Base-by-base conservation (phyloP, 495 filamentous ascomycete genomes). In the Hypoxylon cercidicola region DNA sequence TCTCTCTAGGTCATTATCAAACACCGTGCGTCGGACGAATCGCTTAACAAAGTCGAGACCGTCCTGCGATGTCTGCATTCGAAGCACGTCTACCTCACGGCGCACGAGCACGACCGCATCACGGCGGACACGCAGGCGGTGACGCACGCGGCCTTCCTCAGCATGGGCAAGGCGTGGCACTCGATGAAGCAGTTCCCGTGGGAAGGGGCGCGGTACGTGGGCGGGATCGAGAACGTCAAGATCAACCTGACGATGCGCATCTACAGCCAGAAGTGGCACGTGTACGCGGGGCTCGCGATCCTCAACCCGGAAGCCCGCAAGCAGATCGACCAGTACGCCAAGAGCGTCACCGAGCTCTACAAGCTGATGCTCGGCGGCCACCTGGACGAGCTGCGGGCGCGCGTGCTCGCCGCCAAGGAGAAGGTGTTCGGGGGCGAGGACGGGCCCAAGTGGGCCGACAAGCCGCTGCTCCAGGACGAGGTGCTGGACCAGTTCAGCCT, bases 151-250 rank as follows among this genome's bases (percentile, higher is more conserved):
- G 95, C 96, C 13, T 99, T 99, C 74, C 82, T 99, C 41, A 91
- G 87, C 76, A 99, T 99, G 95, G 95, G 95, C 52, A 93, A 93
- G 37, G 95, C 95, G 32, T 99, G 95, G 95, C 88, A 89, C 65
- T 92, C 93, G 19, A 97, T 92, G 74, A 80, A 88, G 28, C 92
- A 97, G 69, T 98, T 97, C 69, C 95, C 95, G 1, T 99, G 95
- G 95, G 95, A 99, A 66, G 87, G 91, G 44, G 85, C 87, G 6
- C 92, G 94, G 58, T 99, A 97, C 80, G 84, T 96, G 3, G 94
- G 95, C 50, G 95, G 96, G 20, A 97, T 99, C 72, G 95, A 99
- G 79, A 99, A 99, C 77, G 92, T 98, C 72, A 99, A 99, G 80
- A 97, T 97, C 77, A 99, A 99, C 76, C 87, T 97, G 61, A 98